phyloP scores from a whole-genome alignment of 2,329 filamentous ascomycete genomes.

The Gnomoniopsis smithogilvyi region DNA sequence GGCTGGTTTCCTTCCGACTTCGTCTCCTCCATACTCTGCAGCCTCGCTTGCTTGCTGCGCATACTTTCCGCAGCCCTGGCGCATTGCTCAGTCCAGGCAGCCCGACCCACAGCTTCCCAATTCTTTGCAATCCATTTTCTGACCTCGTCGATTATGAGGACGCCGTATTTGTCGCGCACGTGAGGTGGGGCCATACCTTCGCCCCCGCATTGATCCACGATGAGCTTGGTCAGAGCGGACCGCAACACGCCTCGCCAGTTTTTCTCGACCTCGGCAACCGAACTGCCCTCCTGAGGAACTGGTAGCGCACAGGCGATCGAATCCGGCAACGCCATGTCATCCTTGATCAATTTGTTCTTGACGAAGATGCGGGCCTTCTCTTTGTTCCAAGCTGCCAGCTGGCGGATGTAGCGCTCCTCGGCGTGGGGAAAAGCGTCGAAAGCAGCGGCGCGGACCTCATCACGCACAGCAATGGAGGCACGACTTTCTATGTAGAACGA shows the following conservation, averaged over 20 bases:
- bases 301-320: slow-evolving; percentile 41
- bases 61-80: slow-evolving; percentile 16
- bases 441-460: slow-evolving; percentile 48
- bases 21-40: neutral
- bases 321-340: slow-evolving; percentile 36
- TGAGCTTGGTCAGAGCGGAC: slow-evolving; percentile 45
- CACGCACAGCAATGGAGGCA: slow-evolving; percentile 30
- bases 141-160: slow-evolving; percentile 42
- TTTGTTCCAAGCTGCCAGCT: slow-evolving; percentile 38
- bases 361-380: slow-evolving; percentile 30
- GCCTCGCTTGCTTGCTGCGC: slow-evolving; percentile 3
- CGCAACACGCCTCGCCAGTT: slow-evolving; percentile 32
- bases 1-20: neutral
- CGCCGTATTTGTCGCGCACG: slow-evolving; percentile 34
- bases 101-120: slow-evolving; percentile 32
- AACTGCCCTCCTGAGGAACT: slow-evolving; percentile 20
- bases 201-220: slow-evolving; percentile 43
- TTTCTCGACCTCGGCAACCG: slow-evolving; percentile 17
- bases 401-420: slow-evolving; percentile 39
- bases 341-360: slow-evolving; percentile 19
- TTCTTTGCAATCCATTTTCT: slow-evolving; percentile 37
- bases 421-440: slow-evolving; percentile 47
- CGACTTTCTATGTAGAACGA: neutral
- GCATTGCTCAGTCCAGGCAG: slow-evolving; percentile 21
- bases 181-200: slow-evolving; percentile 10